Percentiles rank a stretch among this genome's conserved stretches.
These are phyloP conservation scores for Lentinus tigrinus DNA, from an alignment of 768 basidiomycete genomes.

Conservation along the genomic window DNA sequence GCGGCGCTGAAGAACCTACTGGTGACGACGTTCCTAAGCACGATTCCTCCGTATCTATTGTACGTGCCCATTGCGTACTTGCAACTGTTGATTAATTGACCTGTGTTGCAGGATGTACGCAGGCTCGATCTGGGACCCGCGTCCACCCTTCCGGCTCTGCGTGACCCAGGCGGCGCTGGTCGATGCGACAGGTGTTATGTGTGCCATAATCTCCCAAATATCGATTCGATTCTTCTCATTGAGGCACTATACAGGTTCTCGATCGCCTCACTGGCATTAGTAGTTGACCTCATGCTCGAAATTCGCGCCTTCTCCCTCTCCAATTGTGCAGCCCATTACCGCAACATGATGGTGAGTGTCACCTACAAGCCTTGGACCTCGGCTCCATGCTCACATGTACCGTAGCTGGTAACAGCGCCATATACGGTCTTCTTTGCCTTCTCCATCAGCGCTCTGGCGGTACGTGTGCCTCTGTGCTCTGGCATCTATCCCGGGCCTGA, in stretches of 20 bases:
- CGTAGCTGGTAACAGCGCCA: constrained; percentile 15
- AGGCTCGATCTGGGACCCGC: constrained; percentile 6
- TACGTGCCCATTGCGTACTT: neutral
- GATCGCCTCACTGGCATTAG: constrained; percentile 15
- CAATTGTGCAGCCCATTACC: neutral
- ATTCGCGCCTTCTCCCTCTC: neutral
- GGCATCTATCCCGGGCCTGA: neutral
- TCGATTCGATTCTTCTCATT: neutral
- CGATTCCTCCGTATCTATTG: constrained; percentile 15
- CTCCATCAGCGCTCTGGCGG: constrained; percentile 3
- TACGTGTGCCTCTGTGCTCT: neutral
- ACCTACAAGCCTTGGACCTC: neutral
- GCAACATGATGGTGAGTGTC: neutral
- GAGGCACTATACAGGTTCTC: constrained; percentile 7
- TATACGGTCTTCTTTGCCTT: constrained; percentile 15
- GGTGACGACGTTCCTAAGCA: constrained; percentile 2
- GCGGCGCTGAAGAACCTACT: constrained; percentile 17
- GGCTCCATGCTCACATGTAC: neutral
- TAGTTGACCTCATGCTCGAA: constrained; percentile 15
- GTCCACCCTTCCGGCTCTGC: constrained; percentile 8
- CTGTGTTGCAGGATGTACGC: constrained; percentile 13
- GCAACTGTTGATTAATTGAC: neutral
- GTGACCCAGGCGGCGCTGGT: constrained; percentile 7
- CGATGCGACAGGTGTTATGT: neutral
- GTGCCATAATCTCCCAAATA: neutral